These are phyloP conservation scores for Monilinia vaccinii-corymbosi DNA, from an alignment of 2,329 filamentous ascomycete species.

Conservation along the genomic window DNA sequence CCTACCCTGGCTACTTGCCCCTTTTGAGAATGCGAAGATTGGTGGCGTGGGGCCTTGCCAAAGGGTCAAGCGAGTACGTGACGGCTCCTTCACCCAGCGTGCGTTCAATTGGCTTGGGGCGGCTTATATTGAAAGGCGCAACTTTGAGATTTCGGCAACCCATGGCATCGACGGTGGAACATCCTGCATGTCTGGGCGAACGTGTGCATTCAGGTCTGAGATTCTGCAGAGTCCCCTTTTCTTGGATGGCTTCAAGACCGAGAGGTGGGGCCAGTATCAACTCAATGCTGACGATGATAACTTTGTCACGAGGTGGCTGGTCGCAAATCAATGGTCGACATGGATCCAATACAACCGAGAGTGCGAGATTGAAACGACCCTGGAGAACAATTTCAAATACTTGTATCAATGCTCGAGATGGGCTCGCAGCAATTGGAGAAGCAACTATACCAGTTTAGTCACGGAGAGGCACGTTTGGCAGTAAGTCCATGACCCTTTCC, in stretches of 20 bases:
- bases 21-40: conserved; percentile 75
- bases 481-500: conserved; percentile 48
- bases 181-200: conserved; percentile 93
- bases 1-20: conserved; percentile 84
- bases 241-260: conserved; percentile 80
- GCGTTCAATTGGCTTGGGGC: conserved; percentile 86
- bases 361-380: conserved; percentile 84
- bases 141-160: conserved; percentile 94
- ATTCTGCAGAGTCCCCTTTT: conserved; percentile 83
- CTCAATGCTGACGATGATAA: conserved; percentile 97
- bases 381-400: conserved; percentile 83
- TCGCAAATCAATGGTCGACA: conserved; percentile 85
- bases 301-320: conserved; percentile 94
- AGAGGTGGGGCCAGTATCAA: conserved; percentile 81
- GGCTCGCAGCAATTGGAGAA: conserved; percentile 96
- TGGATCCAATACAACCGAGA: conserved; percentile 90
- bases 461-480: conserved; percentile 75
- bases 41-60: conserved; percentile 92
- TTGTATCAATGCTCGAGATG: conserved; percentile 89
- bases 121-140: conserved; percentile 84
- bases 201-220: conserved; percentile 81
- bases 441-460: conserved; percentile 85
- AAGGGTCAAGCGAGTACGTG: conserved; percentile 59
- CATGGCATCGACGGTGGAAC: conserved; percentile 91
- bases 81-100: conserved; percentile 48